These are phyloP conservation scores for Colletotrichum melonis DNA, from an alignment of 2,329 filamentous ascomycete species.

Conservation along the genomic window DNA sequence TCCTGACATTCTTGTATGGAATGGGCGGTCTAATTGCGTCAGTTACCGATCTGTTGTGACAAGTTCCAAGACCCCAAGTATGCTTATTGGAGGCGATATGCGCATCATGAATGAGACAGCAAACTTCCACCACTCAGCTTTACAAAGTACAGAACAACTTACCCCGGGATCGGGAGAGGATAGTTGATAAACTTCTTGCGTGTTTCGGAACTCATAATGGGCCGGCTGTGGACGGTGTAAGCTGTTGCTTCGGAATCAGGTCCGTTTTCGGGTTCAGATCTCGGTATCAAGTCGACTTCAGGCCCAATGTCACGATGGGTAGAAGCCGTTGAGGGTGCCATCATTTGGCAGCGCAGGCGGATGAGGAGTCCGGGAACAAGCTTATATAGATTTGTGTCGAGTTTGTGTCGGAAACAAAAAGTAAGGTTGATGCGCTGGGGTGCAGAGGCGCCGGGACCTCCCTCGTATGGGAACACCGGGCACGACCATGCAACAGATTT, in stretches of 20 bases:
- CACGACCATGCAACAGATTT: conserved; percentile 28
- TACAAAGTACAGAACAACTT: conserved; percentile 31
- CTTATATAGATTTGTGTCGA: conserved; percentile 30
- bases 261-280: neutral
- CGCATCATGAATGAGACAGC: conserved; percentile 2
- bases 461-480: conserved; percentile 20
- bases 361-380: conserved; percentile 16
- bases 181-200: conserved; percentile 48
- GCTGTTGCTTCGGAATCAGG: neutral
- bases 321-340: conserved; percentile 13
- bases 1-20: conserved; percentile 58
- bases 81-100: neutral
- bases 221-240: conserved; percentile 4
- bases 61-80: neutral
- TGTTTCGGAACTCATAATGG: conserved; percentile 31
- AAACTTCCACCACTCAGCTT: neutral
- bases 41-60: conserved; percentile 23
- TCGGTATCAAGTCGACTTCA: conserved; percentile 2
- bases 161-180: conserved; percentile 49
- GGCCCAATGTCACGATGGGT: neutral
- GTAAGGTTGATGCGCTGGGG: conserved; percentile 32
- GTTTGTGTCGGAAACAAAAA: conserved; percentile 20
- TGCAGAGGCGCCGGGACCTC: conserved; percentile 29
- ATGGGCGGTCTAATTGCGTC: conserved; percentile 45
- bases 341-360: neutral